Conservation (phyloP, 1,284 basidiomycete species). For the Heterobasidion irregulare region DNA sequence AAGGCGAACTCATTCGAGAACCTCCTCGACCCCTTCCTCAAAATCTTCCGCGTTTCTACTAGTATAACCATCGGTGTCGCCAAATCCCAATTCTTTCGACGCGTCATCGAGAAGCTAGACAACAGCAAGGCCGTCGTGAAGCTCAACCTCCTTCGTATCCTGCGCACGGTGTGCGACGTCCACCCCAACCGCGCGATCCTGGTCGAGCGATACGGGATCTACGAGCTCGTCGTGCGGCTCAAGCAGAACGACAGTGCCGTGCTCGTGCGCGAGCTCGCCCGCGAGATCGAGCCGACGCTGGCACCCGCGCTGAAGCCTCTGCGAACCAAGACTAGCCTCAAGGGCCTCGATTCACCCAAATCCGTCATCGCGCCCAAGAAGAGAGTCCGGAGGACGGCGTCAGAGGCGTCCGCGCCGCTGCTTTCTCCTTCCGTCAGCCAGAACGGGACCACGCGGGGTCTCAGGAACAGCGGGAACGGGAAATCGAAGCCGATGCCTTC, state of each 20-base stretch:
- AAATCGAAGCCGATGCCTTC: constrained; percentile 18
- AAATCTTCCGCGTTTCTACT: constrained; percentile 80
- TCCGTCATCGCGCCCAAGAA: constrained; percentile 53
- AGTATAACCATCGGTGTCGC: constrained; percentile 71
- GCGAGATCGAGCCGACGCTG: constrained; percentile 71
- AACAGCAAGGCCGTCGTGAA: constrained; percentile 83
- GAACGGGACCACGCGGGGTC: constrained; percentile 10
- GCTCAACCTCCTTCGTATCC: constrained; percentile 82
- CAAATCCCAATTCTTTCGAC: constrained; percentile 78
- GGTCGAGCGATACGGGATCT: constrained; percentile 72
- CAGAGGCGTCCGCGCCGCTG: constrained; percentile 46
- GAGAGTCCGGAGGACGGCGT: constrained; percentile 53
- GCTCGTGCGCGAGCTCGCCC: constrained; percentile 81
- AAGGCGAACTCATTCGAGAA: constrained; percentile 94
- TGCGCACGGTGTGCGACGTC: constrained; percentile 81
- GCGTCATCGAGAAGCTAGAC: constrained; percentile 79
- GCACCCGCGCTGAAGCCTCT: constrained; percentile 56
- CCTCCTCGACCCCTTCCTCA: constrained; percentile 85
- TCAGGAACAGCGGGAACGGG: constrained; percentile 9
- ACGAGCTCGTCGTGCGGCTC: constrained; percentile 70
- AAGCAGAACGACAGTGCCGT: constrained; percentile 82
- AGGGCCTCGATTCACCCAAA: constrained; percentile 28
- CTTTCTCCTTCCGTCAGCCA: constrained; percentile 14
- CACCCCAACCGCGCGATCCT: constrained; percentile 80
- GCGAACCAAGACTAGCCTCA: constrained; percentile 23